Percentiles rank a stretch among this genome's conserved stretches.
These are phyloP conservation scores for Daldinia childiae DNA, from an alignment of 495 filamentous ascomycete genomes.

Conservation along the genomic window DNA sequence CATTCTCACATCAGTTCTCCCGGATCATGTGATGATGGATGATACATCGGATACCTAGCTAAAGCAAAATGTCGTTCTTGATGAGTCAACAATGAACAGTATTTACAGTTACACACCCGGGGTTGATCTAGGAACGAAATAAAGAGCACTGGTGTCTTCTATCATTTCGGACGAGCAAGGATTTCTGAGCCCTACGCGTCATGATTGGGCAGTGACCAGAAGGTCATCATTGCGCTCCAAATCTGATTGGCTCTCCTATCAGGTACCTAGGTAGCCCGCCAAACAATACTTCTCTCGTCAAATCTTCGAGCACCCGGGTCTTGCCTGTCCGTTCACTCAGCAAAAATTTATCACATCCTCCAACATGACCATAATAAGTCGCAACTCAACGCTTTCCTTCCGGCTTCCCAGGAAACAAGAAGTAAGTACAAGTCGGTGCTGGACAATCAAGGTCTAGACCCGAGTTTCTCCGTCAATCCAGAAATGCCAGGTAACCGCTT, in stretches of 20 bases:
- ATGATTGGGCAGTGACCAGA: conserved; percentile 42
- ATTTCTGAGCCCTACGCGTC: conserved; percentile 41
- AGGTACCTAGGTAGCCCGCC: conserved; percentile 24
- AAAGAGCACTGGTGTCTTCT: conserved; percentile 35
- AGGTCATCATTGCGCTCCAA: conserved; percentile 45
- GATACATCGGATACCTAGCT: too few relatives aligned
- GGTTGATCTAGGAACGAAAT: conserved; percentile 11
- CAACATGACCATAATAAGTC: neutral
- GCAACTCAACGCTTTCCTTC: neutral
- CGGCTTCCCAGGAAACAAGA: neutral
- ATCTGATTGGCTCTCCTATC: conserved; percentile 43
- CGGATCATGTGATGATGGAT: conserved; percentile 41
- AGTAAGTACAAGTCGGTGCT: neutral
- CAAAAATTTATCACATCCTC: conserved; percentile 10
- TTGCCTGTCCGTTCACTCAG: conserved; percentile 18
- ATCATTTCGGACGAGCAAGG: conserved; percentile 46
- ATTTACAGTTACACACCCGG: conserved; percentile 12
- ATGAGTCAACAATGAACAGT: conserved; percentile 41
- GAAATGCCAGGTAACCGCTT: conserved; percentile 11
- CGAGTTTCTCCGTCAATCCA: conserved; percentile 3
- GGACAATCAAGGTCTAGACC: neutral
- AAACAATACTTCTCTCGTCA: conserved; percentile 36
- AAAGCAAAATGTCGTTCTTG: conserved; percentile 19
- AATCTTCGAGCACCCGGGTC: conserved; percentile 33
- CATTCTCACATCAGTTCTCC: conserved; percentile 35